Base-by-base conservation (phyloP, 2,329 filamentous ascomycete species). In the Penicillium sp. region DNA sequence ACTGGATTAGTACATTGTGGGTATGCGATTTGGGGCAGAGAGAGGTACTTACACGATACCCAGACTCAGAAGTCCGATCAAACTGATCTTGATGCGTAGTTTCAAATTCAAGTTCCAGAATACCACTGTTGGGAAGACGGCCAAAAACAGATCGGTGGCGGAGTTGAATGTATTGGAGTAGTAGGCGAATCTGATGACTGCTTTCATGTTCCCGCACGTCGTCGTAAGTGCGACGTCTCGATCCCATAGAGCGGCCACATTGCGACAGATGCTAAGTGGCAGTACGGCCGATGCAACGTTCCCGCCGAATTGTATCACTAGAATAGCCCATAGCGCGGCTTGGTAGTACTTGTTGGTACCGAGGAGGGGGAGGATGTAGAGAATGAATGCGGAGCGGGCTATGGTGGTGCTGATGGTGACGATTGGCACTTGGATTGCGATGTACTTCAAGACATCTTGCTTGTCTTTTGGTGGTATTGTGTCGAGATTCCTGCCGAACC, bases 91-190 rank as follows among this genome's bases (percentile, higher is more conserved):
- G 59, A 71, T 65, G 19, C 65, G 58, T 5, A 67, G 46, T 41
- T 69, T 69, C 23, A 71, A 52, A 41, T 70, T 70, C 5, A 71
- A 57, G 25, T 64, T 69, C 69, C 69, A 71, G 49, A 71, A 70
- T 3, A 71, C 56, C 4, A 65, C 33, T 0, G 68, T 68, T 1
- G 69, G 68, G 25, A 71, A 70, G 2, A 70, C 57, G 5, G 69
- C 68, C 9, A 71, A 55, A 50, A 70, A 70, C 13, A 71, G 31
- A 46, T 71, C 69, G 6, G 63, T 64, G 11, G 67, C 66, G 2
- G 68, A 66, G 44, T 71, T 71, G 51, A 69, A 64, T 5, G 63
- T 65, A 38, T 68, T 68, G 2, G 68, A 68, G n/a, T 64, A 71
- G 33, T 71, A 71, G 43, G 69, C 67, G 39, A 69, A 71, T 1